Evolutionary conservation across 257 asterid species (phyloP).

Genomic region (Nicotiana obtusifolia): DNA sequence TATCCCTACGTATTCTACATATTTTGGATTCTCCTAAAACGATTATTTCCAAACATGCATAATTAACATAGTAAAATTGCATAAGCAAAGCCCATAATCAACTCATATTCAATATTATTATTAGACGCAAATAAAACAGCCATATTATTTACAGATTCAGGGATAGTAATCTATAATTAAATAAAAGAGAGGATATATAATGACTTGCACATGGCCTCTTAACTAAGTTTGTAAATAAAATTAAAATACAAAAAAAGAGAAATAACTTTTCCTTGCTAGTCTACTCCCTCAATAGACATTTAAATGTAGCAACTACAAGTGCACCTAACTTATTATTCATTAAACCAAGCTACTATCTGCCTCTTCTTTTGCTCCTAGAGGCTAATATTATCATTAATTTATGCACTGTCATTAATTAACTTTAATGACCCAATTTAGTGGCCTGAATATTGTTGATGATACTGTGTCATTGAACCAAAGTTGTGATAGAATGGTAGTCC

Average conservation of each 20-base stretch:
- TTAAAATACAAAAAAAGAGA: background rate
- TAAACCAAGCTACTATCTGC: background rate
- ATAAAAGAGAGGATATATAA: background rate
- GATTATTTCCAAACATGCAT: background rate
- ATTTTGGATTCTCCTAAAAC: background rate
- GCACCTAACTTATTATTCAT: constrained; percentile 5
- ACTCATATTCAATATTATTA: background rate
- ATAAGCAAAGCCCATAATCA: background rate
- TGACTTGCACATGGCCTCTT: background rate
- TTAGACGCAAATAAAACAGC: background rate
- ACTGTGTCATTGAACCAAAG: constrained; percentile 21
- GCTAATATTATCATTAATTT: background rate
- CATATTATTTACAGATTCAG: background rate
- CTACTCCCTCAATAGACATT: constrained; percentile 1
- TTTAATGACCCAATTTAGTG: constrained; percentile 15
- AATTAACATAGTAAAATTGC: background rate
- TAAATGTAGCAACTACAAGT: background rate
- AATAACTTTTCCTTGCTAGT: background rate
- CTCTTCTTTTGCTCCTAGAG: background rate
- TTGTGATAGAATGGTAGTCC: constrained; percentile 28
- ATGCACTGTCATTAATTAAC: background rate
- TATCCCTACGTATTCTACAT: background rate
- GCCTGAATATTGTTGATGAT: constrained; percentile 34
- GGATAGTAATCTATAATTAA: background rate
- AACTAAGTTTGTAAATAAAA: background rate